These are phyloP conservation scores for Vaccinium macrocarpon DNA, from an alignment of 148 eudicot species.

Conservation along the genomic window DNA sequence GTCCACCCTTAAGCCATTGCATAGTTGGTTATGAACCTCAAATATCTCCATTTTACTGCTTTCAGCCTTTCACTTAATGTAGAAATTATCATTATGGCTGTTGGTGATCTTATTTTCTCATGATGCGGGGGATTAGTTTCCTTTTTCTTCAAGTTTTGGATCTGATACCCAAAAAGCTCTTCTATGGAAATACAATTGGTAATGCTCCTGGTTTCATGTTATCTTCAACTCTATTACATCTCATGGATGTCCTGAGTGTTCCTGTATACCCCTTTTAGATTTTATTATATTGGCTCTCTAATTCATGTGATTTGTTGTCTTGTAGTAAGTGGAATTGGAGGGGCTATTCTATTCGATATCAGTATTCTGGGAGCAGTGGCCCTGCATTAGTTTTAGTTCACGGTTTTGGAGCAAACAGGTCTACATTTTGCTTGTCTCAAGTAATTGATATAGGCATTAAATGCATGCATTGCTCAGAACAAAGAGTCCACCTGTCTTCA, in stretches of 20 bases:
- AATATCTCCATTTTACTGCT: background rate
- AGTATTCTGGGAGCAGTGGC: constrained; percentile 65
- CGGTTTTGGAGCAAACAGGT: constrained; percentile 99
- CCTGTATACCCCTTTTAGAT: background rate
- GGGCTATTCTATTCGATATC: constrained; percentile 87
- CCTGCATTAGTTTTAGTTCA: constrained; percentile 85
- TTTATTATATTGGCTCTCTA: background rate
- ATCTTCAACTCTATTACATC: background rate
- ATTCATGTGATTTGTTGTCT: background rate
- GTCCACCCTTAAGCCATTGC: background rate
- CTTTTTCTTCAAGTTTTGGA: background rate
- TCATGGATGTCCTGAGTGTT: background rate
- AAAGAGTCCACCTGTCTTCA: background rate
- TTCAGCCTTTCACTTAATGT: background rate
- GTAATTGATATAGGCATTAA: constrained; percentile 38
- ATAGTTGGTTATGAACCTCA: background rate
- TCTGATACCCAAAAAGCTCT: background rate
- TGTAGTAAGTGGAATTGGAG: constrained; percentile 85
- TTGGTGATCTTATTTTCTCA: background rate
- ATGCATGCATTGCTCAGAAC: constrained; percentile 9
- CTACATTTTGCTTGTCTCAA: constrained; percentile 29
- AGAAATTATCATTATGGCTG: background rate
- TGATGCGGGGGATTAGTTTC: background rate
- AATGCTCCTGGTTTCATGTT: background rate
- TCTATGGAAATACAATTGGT: background rate